Evolutionary conservation across 2,329 filamentous ascomycete genomes (phyloP), one percentile per base, ranked within the genome.

Genomic region (Emmonsia crescens): DNA sequence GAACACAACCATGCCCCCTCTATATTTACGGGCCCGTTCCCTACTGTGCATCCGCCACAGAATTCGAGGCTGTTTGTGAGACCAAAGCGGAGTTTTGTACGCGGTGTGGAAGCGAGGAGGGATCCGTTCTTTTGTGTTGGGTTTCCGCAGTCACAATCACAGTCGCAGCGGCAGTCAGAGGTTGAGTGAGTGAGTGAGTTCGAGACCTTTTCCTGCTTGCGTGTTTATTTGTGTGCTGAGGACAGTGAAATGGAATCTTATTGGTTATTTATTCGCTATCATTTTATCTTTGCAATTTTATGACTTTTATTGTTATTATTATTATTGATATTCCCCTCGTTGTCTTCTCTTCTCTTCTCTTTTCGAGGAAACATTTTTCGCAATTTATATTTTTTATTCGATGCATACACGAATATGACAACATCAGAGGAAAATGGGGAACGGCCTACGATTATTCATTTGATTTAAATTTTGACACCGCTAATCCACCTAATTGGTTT

Each of bases 41-140:
- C 48, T 29, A 10, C 48, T 29, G 16, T 10, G 21, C 10, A 21
- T 12, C 9, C 38, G 14, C 24, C 10, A 8, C 55, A 44, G 24
- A 31, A 57, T 44, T 33, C 40, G 40, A 57, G 14, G 4, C 46
- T 4, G 16, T 14, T 31, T 29, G 27, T 46, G 14, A 57, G 27
- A 16, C 55, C 55, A 9, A 42, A 44, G 36, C 38, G 55, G 16
- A 57, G 40, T 57, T 57, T 57, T 21, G 38, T 57, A 12, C 55
- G 24, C 2, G 8, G 16, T n/a, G 24, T 31, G 24, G 55, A 57
- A 16, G 55, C 38, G 21, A 44, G 40, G 38, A 44, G 21, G 21
- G 40, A 57, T 6, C 38, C 55, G 24, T n/a, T 57, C 14, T 57
- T 57, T 44, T 57, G 55, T 44, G 38, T 57, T n/a, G 38, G 55